Evolutionary conservation across 768 basidiomycete species (phyloP).

Genomic region (Galerina marginata): DNA sequence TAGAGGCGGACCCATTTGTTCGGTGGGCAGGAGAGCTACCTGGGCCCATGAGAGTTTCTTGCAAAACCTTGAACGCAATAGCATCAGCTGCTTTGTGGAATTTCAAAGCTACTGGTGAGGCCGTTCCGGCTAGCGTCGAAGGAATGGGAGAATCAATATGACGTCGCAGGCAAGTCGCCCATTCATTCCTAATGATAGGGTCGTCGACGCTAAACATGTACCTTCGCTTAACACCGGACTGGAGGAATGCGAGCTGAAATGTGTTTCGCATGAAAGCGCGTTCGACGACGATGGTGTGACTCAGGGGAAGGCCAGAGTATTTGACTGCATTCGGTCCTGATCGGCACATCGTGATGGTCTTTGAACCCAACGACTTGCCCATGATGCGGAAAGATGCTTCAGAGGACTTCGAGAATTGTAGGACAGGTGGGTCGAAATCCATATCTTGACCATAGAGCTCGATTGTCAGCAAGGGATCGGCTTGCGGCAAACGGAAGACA

Average conservation of each 20-base stretch:
- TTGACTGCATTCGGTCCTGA: conserved; percentile 82
- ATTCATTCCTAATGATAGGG: conserved; percentile 73
- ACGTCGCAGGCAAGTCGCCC: conserved; percentile 70
- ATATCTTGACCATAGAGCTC: conserved; percentile 89
- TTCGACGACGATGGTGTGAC: conserved; percentile 79
- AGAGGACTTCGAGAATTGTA: conserved; percentile 78
- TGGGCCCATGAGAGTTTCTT: conserved; percentile 73
- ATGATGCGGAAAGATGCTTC: conserved; percentile 92
- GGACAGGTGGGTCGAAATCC: conserved; percentile 82
- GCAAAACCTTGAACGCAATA: conserved; percentile 83
- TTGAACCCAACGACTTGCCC: conserved; percentile 82
- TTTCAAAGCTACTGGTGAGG: conserved; percentile 44
- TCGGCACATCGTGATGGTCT: conserved; percentile 83
- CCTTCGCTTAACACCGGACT: conserved; percentile 70
- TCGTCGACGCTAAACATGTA: conserved; percentile 97
- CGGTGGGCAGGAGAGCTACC: conserved; percentile 13
- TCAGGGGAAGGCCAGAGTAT: conserved; percentile 83
- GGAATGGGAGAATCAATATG: conserved; percentile 61
- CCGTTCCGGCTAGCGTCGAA: conserved; percentile 30
- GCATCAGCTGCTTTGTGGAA: conserved; percentile 72
- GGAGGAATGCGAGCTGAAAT: conserved; percentile 87
- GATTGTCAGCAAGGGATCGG: conserved; percentile 83
- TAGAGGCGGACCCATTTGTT: conserved; percentile 22
- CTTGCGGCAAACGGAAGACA: conserved; percentile 81
- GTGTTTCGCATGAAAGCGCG: conserved; percentile 97